Base-by-base conservation (phyloP, 495 filamentous ascomycete genomes). In the Hypoxylon cercidicola region DNA sequence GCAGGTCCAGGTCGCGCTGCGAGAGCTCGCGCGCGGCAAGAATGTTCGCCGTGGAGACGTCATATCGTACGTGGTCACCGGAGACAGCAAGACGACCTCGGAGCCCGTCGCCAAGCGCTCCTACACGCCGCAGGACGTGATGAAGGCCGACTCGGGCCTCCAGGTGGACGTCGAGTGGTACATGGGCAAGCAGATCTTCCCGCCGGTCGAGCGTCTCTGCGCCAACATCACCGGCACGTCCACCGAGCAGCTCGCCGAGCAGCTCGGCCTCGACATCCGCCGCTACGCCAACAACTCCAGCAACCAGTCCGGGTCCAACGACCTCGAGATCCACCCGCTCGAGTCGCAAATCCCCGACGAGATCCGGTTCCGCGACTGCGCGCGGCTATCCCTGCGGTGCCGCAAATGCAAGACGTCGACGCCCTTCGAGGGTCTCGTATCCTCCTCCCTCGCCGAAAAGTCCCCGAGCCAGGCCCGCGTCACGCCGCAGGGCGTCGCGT, bases 101-200 rank as follows among this genome's bases (percentile, higher is more conserved):
- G 89, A 94, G 48, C 77, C 83, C 3, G 85, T 91, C 11, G 90
- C 95, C 23, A 96, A 96, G 74, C 91, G 96, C 55, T 93, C 95
- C 4, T 93, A 91, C 73, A 86, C 90, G 6, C 87, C 89, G 11
- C 89, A 93, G 62, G 96, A 98, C 72, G 91, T 97, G 15, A 80
- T 90, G 61, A 93, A 93, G 62, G 50, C 86, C 15, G 87, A 86
- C 57, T 89, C 89, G 1, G 89, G 79, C 5, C 81, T 98, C 3
- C 87, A 89, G 65, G 93, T 90, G 28, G 93, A 97, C 74, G 84
- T 96, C 23, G 95, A 98, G 68, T 98, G 94, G 86, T 99, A 99
- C 75, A 87, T 99, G 30, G 87, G 92, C 77, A 99, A 99, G 80
- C 95, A 99, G 74, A 97, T 99, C 52, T 95, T 99, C 78, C 95